Evolutionary conservation across 805 yeast species (phyloP).

Genomic region (Zygoascus bituminiphila): DNA sequence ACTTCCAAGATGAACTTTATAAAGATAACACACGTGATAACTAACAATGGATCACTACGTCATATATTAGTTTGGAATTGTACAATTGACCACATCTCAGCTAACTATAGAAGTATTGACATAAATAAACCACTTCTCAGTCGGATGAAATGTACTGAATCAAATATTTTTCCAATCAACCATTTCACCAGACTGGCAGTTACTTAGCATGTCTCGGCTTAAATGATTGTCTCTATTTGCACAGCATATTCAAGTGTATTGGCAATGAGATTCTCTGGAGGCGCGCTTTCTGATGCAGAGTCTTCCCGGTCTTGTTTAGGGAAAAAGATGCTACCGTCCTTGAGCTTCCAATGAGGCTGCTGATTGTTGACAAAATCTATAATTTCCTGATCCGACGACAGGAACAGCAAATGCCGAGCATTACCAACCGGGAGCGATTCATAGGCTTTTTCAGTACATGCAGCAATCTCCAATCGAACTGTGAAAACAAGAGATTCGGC

Average conservation of each 20-base stretch:
- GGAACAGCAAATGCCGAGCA: slow-evolving; percentile 71
- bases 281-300: slow-evolving; percentile 30
- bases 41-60: too few relatives aligned
- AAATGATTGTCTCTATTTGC: slow-evolving; percentile 87
- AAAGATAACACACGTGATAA: too few relatives aligned
- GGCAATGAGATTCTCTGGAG: slow-evolving; percentile 42
- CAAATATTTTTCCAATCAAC: too few relatives aligned
- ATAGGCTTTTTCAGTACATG: slow-evolving; percentile 75
- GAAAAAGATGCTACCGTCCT: slow-evolving; percentile 35
- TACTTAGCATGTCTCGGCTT: too few relatives aligned
- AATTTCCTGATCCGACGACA: slow-evolving; percentile 48
- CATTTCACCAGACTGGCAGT: too few relatives aligned
- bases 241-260: slow-evolving; percentile 81
- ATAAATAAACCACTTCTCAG: not conserved
- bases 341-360: slow-evolving; percentile 51
- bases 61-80: too few relatives aligned
- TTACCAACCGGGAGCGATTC: slow-evolving; percentile 67
- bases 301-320: slow-evolving; percentile 32
- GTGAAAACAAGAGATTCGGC: slow-evolving; percentile 68
- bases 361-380: slow-evolving; percentile 43
- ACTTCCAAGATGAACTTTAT: too few relatives aligned
- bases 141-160: not conserved
- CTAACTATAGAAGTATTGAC: not conserved
- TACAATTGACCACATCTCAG: too few relatives aligned
- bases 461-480: slow-evolving; percentile 78